Evolutionary conservation across 352 stramenopile genomes (phyloP).

Genomic region (Phytophthora megakarya): DNA sequence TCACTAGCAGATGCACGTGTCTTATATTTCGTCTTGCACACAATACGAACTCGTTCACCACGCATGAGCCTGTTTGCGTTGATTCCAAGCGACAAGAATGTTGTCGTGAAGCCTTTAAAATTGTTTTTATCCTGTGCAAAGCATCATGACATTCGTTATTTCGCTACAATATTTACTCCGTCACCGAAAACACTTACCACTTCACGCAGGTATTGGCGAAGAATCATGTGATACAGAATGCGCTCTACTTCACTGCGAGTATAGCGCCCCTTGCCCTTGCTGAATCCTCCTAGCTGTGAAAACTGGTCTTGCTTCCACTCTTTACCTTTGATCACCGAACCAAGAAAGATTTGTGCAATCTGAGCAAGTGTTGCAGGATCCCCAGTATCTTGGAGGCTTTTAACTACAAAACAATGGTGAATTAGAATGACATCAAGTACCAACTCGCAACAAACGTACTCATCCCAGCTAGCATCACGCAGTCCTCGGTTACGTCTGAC

Average conservation of each 20-base stretch:
- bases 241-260: constrained; percentile 80
- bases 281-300: constrained; percentile 60
- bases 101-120: constrained; percentile 82
- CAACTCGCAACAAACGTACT: constrained; percentile 42
- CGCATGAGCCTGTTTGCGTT: constrained; percentile 57
- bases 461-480: constrained; percentile 57
- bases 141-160: background rate
- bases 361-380: constrained; percentile 76
- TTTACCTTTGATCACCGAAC: constrained; percentile 64
- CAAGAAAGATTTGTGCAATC: constrained; percentile 75
- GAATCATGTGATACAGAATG: constrained; percentile 89
- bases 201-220: constrained; percentile 83
- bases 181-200: constrained; percentile 34
- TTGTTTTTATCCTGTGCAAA: constrained; percentile 75
- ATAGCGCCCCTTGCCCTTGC: constrained; percentile 74
- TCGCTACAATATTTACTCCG: background rate
- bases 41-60: constrained; percentile 75
- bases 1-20: constrained; percentile 33
- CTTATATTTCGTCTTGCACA: constrained; percentile 79
- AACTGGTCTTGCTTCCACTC: constrained; percentile 76
- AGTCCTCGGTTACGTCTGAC: constrained; percentile 79
- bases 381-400: constrained; percentile 63
- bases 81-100: constrained; percentile 66
- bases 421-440: background rate
- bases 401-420: constrained; percentile 39